phyloP scores from a whole-genome alignment of 2,329 filamentous ascomycete genomes.

The Stylonectria norvegica region DNA sequence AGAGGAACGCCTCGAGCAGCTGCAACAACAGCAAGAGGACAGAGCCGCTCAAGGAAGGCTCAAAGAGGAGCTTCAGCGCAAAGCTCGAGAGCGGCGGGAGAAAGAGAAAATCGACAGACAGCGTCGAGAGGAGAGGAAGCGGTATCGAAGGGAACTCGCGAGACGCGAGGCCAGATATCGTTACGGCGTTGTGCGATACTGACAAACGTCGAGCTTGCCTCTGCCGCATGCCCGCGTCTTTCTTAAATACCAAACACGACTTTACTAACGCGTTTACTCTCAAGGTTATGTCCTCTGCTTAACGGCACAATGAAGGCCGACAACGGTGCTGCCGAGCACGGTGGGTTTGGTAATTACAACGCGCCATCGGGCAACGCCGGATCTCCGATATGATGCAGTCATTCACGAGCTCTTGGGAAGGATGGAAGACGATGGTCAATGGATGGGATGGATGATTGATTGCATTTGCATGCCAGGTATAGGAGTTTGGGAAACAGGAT shows the following conservation, averaged over 20 bases:
- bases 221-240: neutral
- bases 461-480: slow-evolving; percentile 19
- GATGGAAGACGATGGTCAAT: slow-evolving; percentile 28
- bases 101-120: slow-evolving; percentile 12
- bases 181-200: slow-evolving; percentile 18
- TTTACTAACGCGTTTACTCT: slow-evolving; percentile 19
- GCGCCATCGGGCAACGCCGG: slow-evolving; percentile 35
- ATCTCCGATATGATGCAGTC: slow-evolving; percentile 34
- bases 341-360: slow-evolving; percentile 56
- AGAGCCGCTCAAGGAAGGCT: slow-evolving; percentile 13
- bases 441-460: slow-evolving; percentile 28
- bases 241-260: neutral
- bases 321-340: slow-evolving; percentile 52
- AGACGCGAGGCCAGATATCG: slow-evolving; percentile 20
- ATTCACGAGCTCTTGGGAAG: slow-evolving; percentile 28
- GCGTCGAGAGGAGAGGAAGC: slow-evolving; percentile 13
- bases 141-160: slow-evolving; percentile 15
- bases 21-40: slow-evolving; percentile 13
- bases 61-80: slow-evolving; percentile 18
- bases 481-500: too few relatives aligned
- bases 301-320: slow-evolving; percentile 74
- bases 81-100: slow-evolving; percentile 13
- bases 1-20: slow-evolving; percentile 15
- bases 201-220: slow-evolving; percentile 7
- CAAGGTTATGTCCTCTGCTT: slow-evolving; percentile 76